These are phyloP conservation scores for Astrothelium macrocarpum DNA, from an alignment of 495 filamentous ascomycete genomes.

Conservation along the genomic window DNA sequence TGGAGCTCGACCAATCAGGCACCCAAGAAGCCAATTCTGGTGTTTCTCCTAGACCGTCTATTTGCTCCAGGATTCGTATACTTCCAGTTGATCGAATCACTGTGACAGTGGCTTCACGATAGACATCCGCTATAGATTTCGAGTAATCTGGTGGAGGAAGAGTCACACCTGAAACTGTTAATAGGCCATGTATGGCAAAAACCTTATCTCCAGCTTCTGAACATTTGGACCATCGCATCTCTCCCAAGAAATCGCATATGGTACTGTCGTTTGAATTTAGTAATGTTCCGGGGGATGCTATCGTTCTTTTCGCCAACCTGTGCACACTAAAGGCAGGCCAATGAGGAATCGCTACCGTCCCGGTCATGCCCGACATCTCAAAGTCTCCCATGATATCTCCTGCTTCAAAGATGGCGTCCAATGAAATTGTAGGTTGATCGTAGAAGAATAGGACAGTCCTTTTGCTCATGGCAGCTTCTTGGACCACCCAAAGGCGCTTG, in stretches of 20 bases:
- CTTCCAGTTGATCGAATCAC: not conserved
- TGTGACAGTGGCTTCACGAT: conserved; percentile 3
- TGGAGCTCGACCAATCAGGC: conserved; percentile 1
- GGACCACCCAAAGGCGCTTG: conserved; percentile 9
- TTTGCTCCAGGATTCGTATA: not conserved
- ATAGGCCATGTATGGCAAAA: not conserved
- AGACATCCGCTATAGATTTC: not conserved
- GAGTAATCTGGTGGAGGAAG: not conserved
- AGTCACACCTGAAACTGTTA: not conserved
- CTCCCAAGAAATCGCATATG: not conserved
- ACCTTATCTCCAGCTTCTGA: conserved; percentile 2
- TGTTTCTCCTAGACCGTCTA: not conserved
- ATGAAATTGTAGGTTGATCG: not conserved
- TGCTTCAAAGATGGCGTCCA: not conserved
- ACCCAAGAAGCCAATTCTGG: not conserved
- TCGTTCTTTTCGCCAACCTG: not conserved
- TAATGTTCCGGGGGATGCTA: not conserved
- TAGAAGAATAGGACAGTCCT: not conserved
- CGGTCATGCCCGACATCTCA: not conserved
- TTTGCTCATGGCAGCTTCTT: conserved; percentile 8
- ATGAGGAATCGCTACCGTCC: not conserved
- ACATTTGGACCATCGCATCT: not conserved
- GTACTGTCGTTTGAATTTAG: not conserved
- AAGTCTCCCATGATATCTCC: not conserved
- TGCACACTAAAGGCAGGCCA: not conserved